Percentiles rank a stretch among this genome's conserved stretches.
Evolutionary conservation across 495 filamentous ascomycete species (phyloP).

Genomic region (Lepraria neglecta): DNA sequence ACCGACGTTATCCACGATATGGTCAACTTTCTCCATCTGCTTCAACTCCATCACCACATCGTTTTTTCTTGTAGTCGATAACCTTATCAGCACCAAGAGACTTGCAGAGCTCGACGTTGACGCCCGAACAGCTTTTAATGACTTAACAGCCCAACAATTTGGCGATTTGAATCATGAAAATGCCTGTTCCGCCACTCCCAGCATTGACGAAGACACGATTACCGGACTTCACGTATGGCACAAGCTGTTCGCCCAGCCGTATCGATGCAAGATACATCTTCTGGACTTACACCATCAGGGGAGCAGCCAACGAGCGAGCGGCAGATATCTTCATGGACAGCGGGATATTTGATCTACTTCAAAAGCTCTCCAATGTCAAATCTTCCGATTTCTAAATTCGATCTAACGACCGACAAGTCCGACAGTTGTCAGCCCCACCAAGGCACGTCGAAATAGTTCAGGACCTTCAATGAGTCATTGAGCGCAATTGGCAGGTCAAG

Average conservation of each 20-base stretch:
- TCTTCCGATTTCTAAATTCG: too few relatives aligned
- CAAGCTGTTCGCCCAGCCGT: conserved; percentile 46
- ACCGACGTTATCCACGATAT: conserved; percentile 52
- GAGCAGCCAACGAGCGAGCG: too few relatives aligned
- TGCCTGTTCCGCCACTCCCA: conserved; percentile 48
- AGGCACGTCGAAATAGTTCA: too few relatives aligned
- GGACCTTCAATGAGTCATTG: too few relatives aligned
- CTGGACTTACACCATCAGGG: conserved; percentile 40
- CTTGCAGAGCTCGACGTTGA: conserved; percentile 46
- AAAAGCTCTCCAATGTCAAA: too few relatives aligned
- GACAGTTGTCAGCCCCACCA: too few relatives aligned
- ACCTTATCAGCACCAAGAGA: conserved; percentile 52
- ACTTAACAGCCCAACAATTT: conserved; percentile 51
- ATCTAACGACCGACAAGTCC: too few relatives aligned
- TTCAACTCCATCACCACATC: conserved; percentile 41
- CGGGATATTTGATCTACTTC: too few relatives aligned
- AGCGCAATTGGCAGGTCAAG: too few relatives aligned
- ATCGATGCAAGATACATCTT: conserved; percentile 38
- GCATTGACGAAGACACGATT: conserved; percentile 54
- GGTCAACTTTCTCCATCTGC: conserved; percentile 41
- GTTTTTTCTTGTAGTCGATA: conserved; percentile 50
- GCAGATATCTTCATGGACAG: too few relatives aligned
- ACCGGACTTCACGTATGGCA: conserved; percentile 41
- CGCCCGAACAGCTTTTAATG: conserved; percentile 43
- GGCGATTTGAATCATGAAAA: conserved; percentile 52